These are phyloP conservation scores for Malania oleifera DNA, from an alignment of 164 flowering plant species.

Conservation along the genomic window DNA sequence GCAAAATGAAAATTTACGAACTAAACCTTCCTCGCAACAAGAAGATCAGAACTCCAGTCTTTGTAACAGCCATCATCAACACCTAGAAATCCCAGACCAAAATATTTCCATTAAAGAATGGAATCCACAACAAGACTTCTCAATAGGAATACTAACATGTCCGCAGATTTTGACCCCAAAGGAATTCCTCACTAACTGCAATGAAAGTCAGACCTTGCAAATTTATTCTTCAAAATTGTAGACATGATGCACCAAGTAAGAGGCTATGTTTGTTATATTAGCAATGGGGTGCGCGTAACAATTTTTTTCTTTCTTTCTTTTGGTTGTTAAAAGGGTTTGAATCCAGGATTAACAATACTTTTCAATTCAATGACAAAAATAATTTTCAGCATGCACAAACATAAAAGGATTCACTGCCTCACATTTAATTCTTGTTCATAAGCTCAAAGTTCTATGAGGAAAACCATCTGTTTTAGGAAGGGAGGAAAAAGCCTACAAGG, in stretches of 20 bases:
- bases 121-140: not conserved
- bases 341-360: not conserved
- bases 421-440: not conserved
- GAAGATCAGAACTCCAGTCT: slow-evolving; percentile 87
- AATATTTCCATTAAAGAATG: slow-evolving; percentile 1
- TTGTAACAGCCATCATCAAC: slow-evolving; percentile 73
- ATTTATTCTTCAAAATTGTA: not conserved
- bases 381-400: not conserved
- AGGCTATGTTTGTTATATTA: too few species aligned
- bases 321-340: too few species aligned
- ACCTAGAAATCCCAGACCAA: slow-evolving; percentile 38
- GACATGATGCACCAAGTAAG: not conserved
- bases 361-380: too few species aligned
- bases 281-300: too few species aligned
- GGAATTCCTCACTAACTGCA: not conserved
- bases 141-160: not conserved
- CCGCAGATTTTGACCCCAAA: not conserved
- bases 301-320: too few species aligned
- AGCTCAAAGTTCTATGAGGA: not conserved
- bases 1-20: slow-evolving; percentile 1
- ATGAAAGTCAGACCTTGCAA: not conserved
- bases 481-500: too few species aligned
- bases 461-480: not conserved
- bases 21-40: slow-evolving; percentile 78
- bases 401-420: not conserved